A percentile compares a stretch with the other conserved stretches of the same genome.
phyloP scores from a whole-genome alignment of 106 monocot species.

The Dendrobium catenatum region DNA sequence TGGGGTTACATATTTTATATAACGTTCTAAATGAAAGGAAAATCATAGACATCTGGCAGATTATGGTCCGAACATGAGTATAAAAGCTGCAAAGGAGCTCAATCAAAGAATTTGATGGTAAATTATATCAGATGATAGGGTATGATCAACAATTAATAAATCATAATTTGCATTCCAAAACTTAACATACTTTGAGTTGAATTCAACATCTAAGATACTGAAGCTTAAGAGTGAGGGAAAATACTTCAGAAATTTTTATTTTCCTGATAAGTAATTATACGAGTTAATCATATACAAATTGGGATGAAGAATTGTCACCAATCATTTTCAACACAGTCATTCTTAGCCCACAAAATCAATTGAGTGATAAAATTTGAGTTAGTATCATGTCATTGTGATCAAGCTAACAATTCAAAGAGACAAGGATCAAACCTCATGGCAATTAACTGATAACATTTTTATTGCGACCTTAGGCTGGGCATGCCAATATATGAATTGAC shows the following conservation, averaged over 20 bases:
- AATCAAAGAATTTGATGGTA: neutral
- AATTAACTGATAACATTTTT: neutral
- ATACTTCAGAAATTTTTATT: neutral
- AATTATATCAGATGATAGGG: neutral
- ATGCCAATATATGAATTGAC: neutral
- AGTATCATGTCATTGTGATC: neutral
- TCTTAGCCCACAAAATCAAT: neutral
- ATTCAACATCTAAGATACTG: neutral
- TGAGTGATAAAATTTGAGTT: neutral
- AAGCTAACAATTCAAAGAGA: neutral
- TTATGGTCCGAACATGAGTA: neutral
- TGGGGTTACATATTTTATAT: neutral
- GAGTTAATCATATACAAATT: neutral
- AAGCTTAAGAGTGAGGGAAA: neutral
- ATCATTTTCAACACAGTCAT: neutral
- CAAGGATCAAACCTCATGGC: neutral
- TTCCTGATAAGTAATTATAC: neutral
- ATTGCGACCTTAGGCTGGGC: neutral
- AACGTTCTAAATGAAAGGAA: neutral
- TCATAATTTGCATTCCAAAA: neutral
- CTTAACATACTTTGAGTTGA: neutral
- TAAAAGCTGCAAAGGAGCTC: neutral
- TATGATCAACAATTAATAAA: neutral
- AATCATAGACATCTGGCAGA: neutral
- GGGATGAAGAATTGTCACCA: neutral